Conservation (phyloP, 495 filamentous ascomycete genomes). For the Margaritispora aquatica region DNA sequence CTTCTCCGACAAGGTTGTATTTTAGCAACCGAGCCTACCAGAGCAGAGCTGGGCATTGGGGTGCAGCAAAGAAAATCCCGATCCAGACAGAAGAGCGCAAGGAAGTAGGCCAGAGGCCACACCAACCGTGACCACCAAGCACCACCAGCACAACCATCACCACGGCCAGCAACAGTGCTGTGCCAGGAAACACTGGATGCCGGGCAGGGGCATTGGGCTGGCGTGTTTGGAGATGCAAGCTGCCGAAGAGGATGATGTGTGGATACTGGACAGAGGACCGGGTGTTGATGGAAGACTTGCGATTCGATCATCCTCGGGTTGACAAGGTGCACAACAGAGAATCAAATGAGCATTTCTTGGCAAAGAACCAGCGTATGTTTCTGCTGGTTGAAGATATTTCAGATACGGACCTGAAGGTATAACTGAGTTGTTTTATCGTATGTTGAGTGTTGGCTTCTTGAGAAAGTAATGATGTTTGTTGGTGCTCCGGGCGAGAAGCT, state of each 20-base stretch:
- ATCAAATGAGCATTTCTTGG: not conserved
- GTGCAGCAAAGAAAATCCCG: not conserved
- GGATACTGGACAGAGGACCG: not conserved
- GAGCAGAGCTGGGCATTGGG: not conserved
- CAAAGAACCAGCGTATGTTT: not conserved
- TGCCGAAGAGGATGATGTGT: slow-evolving; percentile 11
- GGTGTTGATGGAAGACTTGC: slow-evolving; percentile 2
- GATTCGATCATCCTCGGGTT: not conserved
- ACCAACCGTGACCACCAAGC: too few relatives aligned
- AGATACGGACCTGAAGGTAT: too few relatives aligned
- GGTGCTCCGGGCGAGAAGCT: too few relatives aligned
- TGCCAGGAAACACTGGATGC: slow-evolving; percentile 19
- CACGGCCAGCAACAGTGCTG: slow-evolving; percentile 5
- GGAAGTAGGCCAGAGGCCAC: too few relatives aligned
- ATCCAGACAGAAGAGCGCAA: not conserved
- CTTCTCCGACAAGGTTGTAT: not conserved
- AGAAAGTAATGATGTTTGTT: too few relatives aligned
- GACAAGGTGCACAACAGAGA: not conserved
- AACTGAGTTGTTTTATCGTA: too few relatives aligned
- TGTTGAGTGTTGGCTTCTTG: too few relatives aligned
- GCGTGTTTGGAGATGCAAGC: slow-evolving; percentile 15
- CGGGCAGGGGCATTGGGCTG: slow-evolving; percentile 9
- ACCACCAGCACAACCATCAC: too few relatives aligned
- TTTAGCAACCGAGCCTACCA: too few relatives aligned
- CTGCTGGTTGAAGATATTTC: too few relatives aligned